Base-by-base conservation (phyloP, 2,329 filamentous ascomycete species). In the Calonectria henricotiae region DNA sequence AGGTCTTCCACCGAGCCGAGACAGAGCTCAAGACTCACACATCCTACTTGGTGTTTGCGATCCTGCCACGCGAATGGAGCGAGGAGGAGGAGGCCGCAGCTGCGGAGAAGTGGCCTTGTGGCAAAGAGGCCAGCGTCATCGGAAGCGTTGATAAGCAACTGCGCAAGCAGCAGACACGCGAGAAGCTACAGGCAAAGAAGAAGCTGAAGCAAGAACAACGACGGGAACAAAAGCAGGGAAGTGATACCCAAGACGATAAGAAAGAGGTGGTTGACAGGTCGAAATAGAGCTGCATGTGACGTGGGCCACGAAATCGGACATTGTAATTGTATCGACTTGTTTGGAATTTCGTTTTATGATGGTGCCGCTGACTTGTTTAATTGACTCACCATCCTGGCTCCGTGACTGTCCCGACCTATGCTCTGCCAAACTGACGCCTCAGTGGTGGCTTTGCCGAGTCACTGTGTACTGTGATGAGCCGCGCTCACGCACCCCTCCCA, bases 1-100 rank as follows among this genome's bases (percentile, higher is more conserved):
- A 90, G 32, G 79, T 98, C 46, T 88, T 94, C 35, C 94, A 97
- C 77, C 89, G 94, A 27, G 91, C 93, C 0, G 96, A 99, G 83
- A 85, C 91, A 0, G 96, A 99, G 78, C 85, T 98, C 70, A 98
- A 98, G 87, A 96, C 94, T 8, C 96, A 99, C 82, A 99, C 96
- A 0, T 96, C 93, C n/a, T 99, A 99, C 81, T 88, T 99, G 5
- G 93, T 97, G 5, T 99, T 99, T 84, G 96, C 96, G 0, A 86
- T 96, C 3, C 83, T 99, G 70, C 96, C 96, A n/a, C 88, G 91
- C 49, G 91, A 93, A 72, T 99, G 96, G 96, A 91, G 86, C 0
- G 92, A 90, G 41, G 93, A 93, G 70, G 94, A 98, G 74, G 96
- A 99, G 83, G 88, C 88, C 37, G 87, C 87, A 35, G 91, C 91